phyloP scores from a whole-genome alignment of 2,329 filamentous ascomycete species.

The Botryotinia calthae region DNA sequence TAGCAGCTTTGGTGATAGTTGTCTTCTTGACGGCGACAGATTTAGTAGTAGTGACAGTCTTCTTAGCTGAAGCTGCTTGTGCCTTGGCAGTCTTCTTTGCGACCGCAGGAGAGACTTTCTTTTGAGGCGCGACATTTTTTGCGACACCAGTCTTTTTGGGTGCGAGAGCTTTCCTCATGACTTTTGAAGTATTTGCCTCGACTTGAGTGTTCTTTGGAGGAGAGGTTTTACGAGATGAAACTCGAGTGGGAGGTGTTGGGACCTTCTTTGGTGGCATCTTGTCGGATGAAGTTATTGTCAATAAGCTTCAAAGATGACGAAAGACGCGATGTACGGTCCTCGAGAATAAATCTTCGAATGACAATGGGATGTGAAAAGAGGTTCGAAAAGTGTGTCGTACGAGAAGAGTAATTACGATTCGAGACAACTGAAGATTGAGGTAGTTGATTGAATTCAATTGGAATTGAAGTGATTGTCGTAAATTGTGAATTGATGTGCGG shows the following conservation, averaged over 20 bases:
- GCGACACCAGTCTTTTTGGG: constrained; percentile 9
- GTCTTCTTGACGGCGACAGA: constrained; percentile 13
- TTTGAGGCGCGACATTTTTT: constrained; percentile 24
- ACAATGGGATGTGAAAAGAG: neutral
- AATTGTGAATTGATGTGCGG: neutral
- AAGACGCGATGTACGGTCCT: constrained; percentile 5
- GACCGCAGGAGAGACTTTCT: constrained; percentile 31
- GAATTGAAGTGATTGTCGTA: neutral
- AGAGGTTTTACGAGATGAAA: constrained; percentile 10
- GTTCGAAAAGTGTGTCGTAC: neutral
- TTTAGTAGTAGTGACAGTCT: constrained; percentile 8
- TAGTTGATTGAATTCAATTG: neutral
- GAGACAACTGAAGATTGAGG: neutral
- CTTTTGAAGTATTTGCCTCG: constrained; percentile 8
- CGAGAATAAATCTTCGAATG: constrained; percentile 9
- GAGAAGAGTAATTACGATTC: neutral
- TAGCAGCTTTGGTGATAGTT: neutral
- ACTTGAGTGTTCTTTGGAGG: neutral
- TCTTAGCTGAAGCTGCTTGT: constrained; percentile 7
- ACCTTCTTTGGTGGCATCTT: constrained; percentile 16
- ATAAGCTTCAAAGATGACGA: neutral
- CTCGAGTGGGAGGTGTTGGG: constrained; percentile 15
- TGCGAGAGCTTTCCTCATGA: constrained; percentile 8
- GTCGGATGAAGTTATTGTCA: neutral
- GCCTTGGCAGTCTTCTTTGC: constrained; percentile 15